These are phyloP conservation scores for Penicillium dipodomyicola DNA, from an alignment of 495 filamentous ascomycete genomes.

Conservation along the genomic window DNA sequence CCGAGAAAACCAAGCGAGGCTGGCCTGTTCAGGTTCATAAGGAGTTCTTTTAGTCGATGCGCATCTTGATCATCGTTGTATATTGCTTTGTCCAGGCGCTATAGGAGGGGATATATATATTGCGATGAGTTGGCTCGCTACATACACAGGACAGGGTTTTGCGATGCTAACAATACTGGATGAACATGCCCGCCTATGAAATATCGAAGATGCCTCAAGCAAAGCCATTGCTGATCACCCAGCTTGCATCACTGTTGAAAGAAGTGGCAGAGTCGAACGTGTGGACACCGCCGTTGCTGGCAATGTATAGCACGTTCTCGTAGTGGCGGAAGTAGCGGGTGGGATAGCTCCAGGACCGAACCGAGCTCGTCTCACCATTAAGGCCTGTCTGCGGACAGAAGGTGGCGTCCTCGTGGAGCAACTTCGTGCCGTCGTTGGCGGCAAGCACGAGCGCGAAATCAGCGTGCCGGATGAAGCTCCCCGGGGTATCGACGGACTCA, in stretches of 20 bases:
- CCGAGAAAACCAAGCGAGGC: constrained; percentile 15
- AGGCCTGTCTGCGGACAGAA: constrained; percentile 51
- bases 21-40: constrained; percentile 27
- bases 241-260: constrained; percentile 55
- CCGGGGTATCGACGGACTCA: constrained; percentile 54
- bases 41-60: constrained; percentile 15
- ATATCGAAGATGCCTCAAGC: constrained; percentile 23
- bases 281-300: constrained; percentile 53
- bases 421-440: constrained; percentile 50
- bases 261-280: constrained; percentile 45
- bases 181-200: not conserved
- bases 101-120: too few species aligned
- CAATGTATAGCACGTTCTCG: constrained; percentile 42
- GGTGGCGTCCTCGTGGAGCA: constrained; percentile 54
- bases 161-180: not conserved
- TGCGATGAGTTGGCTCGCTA: too few species aligned
- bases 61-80: too few species aligned
- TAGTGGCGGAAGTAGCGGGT: constrained; percentile 56
- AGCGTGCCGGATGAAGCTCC: constrained; percentile 54
- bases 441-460: constrained; percentile 46
- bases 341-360: constrained; percentile 56
- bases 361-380: constrained; percentile 45
- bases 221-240: constrained; percentile 42
- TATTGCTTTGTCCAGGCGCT: too few species aligned
- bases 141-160: too few species aligned